Conservation (phyloP, 129 eudicot species). For the Centrapalus pauciflorus region DNA sequence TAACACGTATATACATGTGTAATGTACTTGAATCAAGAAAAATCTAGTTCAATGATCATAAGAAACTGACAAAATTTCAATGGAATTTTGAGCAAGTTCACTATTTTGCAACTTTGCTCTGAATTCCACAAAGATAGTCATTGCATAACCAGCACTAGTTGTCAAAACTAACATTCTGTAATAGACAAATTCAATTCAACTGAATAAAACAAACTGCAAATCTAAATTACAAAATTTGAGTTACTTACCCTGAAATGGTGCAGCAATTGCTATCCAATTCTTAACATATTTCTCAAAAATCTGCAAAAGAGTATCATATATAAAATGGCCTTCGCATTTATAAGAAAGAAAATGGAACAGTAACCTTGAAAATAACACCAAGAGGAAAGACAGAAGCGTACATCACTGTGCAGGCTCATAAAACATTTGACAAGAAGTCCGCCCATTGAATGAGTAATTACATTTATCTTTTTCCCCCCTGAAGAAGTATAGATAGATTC, state of each 20-base stretch:
- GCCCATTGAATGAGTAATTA: slow-evolving; percentile 96
- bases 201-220: too few species aligned
- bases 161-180: too few species aligned
- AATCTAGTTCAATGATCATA: not conserved
- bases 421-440: slow-evolving; percentile 95
- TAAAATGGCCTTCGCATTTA: not conserved
- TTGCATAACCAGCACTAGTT: too few species aligned
- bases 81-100: not conserved
- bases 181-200: too few species aligned
- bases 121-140: not conserved
- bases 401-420: slow-evolving; percentile 79
- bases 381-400: slow-evolving; percentile 16
- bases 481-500: slow-evolving; percentile 78
- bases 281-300: slow-evolving; percentile 90
- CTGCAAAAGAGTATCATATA: slow-evolving; percentile 36
- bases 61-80: not conserved
- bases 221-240: too few species aligned
- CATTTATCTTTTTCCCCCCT: slow-evolving; percentile 79
- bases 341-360: not conserved
- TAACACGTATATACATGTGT: not conserved
- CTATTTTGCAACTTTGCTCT: not conserved
- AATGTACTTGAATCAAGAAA: not conserved
- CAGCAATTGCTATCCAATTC: slow-evolving; percentile 96
- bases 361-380: not conserved
- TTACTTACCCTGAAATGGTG: slow-evolving; percentile 84